Base-by-base conservation (phyloP, 768 basidiomycete genomes). In the Thelephora ganbajun region DNA sequence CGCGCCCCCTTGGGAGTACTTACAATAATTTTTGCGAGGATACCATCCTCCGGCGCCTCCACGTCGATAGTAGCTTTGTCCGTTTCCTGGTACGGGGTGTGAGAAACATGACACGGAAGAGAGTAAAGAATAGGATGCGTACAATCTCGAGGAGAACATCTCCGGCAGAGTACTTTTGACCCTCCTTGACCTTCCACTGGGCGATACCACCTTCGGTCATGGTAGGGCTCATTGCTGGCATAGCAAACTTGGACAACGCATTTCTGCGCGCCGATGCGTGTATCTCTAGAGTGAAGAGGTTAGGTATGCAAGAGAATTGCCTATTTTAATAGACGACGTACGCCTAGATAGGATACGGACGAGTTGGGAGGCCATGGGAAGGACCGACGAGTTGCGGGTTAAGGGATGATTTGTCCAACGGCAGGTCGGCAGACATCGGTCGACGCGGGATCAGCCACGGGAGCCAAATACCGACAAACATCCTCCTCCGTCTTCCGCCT, bases 41-140 rank as follows among this genome's bases (percentile, higher is more conserved):
- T 68, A 56, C 96, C 96, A 56, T 99, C 96, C 37, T 98, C 96
- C 69, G 93, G 93, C 7, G 96, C 91, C 68, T 99, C 96, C 33
- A 99, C 94, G 68, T 99, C 96, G 66, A 99, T 98, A 43, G 92
- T 93, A 18, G 96, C 94, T 76, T 99, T 99, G 82, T 99, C 96
- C 47, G 96, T 99, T 83, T 99, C 96, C 91, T 94, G n/a, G 49
- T 52, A 48, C 55, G 12, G 43, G 49, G 41, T 47, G 41, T 47
- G 50, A 37, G 51, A 47, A 49, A 49, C 49, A 50, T 45, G 20
- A 50, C 45, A 44, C 33, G 36, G 45, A 44, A 46, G 20, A 33
- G 43, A 39, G 36, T 20, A 19, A 43, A 12, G 44, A 34, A 14
- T 43, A 43, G 42, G 43, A 47, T 36, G 68, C 80, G 59, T 54